Base-by-base conservation (phyloP, 192 early-diverging fungal species). In the Chytriomyces sp. region DNA sequence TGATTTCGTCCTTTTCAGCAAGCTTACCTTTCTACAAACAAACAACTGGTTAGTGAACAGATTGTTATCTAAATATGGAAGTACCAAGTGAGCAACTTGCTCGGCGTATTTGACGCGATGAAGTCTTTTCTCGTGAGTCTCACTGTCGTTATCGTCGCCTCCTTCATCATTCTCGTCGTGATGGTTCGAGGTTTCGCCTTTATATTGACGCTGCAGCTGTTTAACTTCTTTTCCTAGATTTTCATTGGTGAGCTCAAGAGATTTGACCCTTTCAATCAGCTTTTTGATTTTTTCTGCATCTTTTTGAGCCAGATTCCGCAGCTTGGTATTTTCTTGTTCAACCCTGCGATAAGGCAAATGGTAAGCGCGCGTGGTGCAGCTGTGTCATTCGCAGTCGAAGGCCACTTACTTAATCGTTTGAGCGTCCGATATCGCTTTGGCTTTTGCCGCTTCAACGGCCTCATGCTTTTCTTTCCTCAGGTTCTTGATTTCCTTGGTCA, bases 311-410 rank as follows among this genome's bases (percentile, higher is more conserved):
- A 74, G 66, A 17, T 39, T 64, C 22, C 76, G 68, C 10, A 83
- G 59, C 59, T 80, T 80, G 3, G 49, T 39, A 44, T 78, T 83
- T 53, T 80, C 79, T 31, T 70, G 60, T 60, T 83, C 82, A 5
- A 80, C 59, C 41, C 78, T 80, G 60, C 6, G 7, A 12, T n/a
- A 40, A 44, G 70, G 31, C 12, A 56, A 74, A 28, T 63, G 34
- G n/a, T 4, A 68, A n/a, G 40, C 5, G 37, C 26, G 22, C 26
- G 54, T 12, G 12, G 7, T 39, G 8, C 22, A 41, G 4, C 1
- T 32, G 5, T 55, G 0, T 22, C 14, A 25, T 59, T 60, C 26
- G 39, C 60, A 26, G 36, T 33, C 0, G n/a, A 55, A 12, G 31
- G 7, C 4, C 0, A 19, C 73, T 73, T 64, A 74, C 73, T 59